A percentile compares a stretch with the other conserved stretches of the same genome.
Evolutionary conservation across 371 early-diverging fungal species (phyloP).

Genomic region (Rhizopus arrhizus): DNA sequence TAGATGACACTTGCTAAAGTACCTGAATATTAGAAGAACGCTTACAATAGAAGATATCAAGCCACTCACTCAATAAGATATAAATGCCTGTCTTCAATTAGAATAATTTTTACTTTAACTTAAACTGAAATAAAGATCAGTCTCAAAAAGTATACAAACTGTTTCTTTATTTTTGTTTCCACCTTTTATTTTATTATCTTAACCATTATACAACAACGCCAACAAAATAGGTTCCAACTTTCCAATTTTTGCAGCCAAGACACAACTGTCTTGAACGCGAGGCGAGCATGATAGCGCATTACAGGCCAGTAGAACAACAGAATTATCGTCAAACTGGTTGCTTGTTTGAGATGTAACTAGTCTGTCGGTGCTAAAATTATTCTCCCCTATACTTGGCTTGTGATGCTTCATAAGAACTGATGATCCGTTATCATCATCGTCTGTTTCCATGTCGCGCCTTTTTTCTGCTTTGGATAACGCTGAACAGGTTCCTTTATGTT

Average conservation of each 20-base stretch:
- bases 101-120: too few relatives aligned
- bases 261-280: constrained; percentile 17
- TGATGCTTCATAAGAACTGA: constrained; percentile 14
- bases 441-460: constrained; percentile 13
- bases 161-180: too few relatives aligned
- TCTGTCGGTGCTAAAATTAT: constrained; percentile 9
- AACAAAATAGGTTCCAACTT: constrained; percentile 15
- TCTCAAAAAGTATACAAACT: too few relatives aligned
- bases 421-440: constrained; percentile 12
- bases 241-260: constrained; percentile 18
- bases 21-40: too few relatives aligned
- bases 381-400: constrained; percentile 3
- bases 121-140: too few relatives aligned
- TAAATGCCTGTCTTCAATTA: too few relatives aligned
- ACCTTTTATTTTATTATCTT: too few relatives aligned
- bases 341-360: constrained; percentile 12
- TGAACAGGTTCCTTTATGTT: constrained; percentile 8
- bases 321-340: constrained; percentile 11
- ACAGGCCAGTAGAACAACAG: constrained; percentile 19
- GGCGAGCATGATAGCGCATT: constrained; percentile 16
- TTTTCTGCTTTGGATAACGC: constrained; percentile 8
- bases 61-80: too few relatives aligned
- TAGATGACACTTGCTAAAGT: too few relatives aligned
- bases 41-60: too few relatives aligned
- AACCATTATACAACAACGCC: too few relatives aligned